These are phyloP conservation scores for Kodamaea arcana DNA, from an alignment of 1,139 yeast species.

Conservation along the genomic window DNA sequence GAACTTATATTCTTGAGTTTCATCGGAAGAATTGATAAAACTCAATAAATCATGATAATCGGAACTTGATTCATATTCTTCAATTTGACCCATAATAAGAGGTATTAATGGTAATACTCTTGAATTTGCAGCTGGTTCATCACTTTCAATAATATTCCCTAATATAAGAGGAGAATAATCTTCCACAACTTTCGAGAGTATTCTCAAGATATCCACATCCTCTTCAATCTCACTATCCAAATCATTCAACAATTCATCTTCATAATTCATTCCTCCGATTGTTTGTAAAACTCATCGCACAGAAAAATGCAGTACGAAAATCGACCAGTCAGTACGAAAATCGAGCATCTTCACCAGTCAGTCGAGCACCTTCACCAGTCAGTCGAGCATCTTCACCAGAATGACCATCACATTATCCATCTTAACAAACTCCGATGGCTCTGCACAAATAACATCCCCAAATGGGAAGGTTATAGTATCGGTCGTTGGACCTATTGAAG, in stretches of 20 bases:
- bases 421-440: slow-evolving; percentile 55
- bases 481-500: slow-evolving; percentile 89
- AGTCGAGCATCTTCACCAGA: slow-evolving; percentile 1
- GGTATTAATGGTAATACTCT: slow-evolving; percentile 25
- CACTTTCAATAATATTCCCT: slow-evolving; percentile 2
- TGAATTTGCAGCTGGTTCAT: slow-evolving; percentile 20
- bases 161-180: slow-evolving; percentile 5
- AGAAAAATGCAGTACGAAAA: no score
- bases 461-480: slow-evolving; percentile 64
- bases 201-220: slow-evolving; percentile 5
- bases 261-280: no score
- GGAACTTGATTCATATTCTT: slow-evolving; percentile 21
- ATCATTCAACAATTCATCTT: slow-evolving; percentile 6
- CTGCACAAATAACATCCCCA: slow-evolving; percentile 54
- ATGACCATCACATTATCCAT: slow-evolving; percentile 9
- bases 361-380: no score
- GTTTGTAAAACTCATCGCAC: no score
- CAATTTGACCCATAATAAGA: slow-evolving; percentile 20
- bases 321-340: no score
- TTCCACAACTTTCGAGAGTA: slow-evolving; percentile 3
- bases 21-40: slow-evolving; percentile 28
- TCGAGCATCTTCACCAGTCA: no score
- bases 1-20: slow-evolving; percentile 43
- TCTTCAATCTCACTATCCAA: slow-evolving; percentile 5
- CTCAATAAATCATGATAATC: slow-evolving; percentile 36